A percentile compares a stretch with the other conserved stretches of the same genome.
phyloP scores from a whole-genome alignment of 768 basidiomycete species.

The Boletus insuetus region DNA sequence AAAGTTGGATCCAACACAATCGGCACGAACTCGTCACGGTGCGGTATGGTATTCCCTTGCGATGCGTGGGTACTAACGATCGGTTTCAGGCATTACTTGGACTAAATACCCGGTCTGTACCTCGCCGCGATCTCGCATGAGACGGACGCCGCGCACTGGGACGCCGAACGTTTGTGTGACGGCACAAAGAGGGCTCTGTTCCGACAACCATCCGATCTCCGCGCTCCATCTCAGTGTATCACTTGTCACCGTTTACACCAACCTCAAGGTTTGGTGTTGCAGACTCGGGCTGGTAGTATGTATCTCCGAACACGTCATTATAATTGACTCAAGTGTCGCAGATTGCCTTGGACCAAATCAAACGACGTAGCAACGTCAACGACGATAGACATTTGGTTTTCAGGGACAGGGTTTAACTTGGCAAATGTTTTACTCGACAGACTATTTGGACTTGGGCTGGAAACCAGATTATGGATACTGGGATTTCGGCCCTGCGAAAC shows the following conservation, averaged over 20 bases:
- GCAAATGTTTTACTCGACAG: not conserved
- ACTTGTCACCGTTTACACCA: not conserved
- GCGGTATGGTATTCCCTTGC: too few species aligned
- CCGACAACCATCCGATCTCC: not conserved
- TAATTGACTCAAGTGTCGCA: conserved; percentile 10
- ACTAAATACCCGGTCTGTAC: not conserved
- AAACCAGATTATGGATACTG: too few species aligned
- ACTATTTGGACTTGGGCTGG: not conserved
- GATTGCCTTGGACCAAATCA: not conserved
- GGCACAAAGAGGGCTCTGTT: not conserved
- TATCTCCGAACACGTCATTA: not conserved
- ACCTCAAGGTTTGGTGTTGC: too few species aligned
- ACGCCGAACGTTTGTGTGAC: not conserved
- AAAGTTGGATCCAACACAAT: not conserved
- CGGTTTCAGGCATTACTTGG: not conserved
- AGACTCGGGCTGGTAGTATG: too few species aligned
- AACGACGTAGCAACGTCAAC: not conserved
- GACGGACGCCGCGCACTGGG: not conserved
- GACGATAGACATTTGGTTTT: not conserved
- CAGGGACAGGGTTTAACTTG: not conserved
- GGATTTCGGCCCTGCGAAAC: too few species aligned
- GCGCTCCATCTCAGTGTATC: not conserved
- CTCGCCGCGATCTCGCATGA: conserved; percentile 1
- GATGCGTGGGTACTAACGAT: not conserved
- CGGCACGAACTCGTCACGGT: not conserved